phyloP scores from a whole-genome alignment of 2,329 filamentous ascomycete genomes.

The Simplicillium sp. region DNA sequence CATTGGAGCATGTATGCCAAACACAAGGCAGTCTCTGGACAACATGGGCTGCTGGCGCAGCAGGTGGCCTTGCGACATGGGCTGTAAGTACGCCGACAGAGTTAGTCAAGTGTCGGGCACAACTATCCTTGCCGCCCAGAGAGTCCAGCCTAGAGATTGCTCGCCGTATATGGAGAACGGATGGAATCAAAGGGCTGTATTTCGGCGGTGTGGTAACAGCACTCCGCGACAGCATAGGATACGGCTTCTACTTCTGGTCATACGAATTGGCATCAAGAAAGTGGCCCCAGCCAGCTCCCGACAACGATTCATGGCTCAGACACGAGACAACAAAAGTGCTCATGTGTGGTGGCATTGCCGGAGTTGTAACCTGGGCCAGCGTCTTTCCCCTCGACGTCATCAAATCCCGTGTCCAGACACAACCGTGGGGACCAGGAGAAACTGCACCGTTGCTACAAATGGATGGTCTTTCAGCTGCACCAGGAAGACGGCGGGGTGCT shows the following conservation, averaged over 20 bases:
- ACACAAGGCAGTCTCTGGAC: constrained; percentile 45
- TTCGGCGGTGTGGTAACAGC: constrained; percentile 74
- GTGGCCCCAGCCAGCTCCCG: constrained; percentile 27
- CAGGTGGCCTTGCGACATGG: constrained; percentile 78
- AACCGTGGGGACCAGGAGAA: constrained; percentile 25
- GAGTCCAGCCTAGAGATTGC: constrained; percentile 55
- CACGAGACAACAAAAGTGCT: constrained; percentile 55
- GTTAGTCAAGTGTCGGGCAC: constrained; percentile 80
- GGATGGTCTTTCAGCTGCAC: neutral
- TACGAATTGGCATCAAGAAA: constrained; percentile 67
- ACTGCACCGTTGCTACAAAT: constrained; percentile 6
- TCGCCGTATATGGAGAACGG: constrained; percentile 44
- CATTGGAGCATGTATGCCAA: constrained; percentile 37
- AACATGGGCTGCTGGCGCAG: constrained; percentile 70
- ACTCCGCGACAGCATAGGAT: constrained; percentile 79
- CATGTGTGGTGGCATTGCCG: constrained; percentile 78
- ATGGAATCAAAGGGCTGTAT: constrained; percentile 65
- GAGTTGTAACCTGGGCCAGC: constrained; percentile 79
- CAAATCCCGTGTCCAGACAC: constrained; percentile 85
- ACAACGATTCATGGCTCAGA: constrained; percentile 15
- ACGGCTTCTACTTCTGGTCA: constrained; percentile 94
- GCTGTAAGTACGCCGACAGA: constrained; percentile 82
- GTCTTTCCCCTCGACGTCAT: constrained; percentile 88
- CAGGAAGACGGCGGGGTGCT: constrained; percentile 33
- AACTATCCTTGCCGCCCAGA: constrained; percentile 41